phyloP scores from a whole-genome alignment of 1,284 basidiomycete species.

The Ceratobasidium sp. region DNA sequence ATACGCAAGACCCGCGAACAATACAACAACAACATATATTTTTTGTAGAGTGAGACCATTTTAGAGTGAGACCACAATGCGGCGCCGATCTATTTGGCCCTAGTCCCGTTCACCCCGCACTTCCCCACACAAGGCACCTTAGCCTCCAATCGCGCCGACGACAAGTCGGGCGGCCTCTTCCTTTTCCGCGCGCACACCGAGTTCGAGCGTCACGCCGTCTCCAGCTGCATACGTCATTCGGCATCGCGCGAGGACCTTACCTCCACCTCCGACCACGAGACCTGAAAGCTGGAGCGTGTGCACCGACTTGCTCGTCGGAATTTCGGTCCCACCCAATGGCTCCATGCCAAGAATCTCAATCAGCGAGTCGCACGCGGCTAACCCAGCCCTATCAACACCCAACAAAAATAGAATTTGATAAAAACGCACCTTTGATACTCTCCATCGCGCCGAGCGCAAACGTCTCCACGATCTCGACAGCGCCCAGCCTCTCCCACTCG shows the following conservation, averaged over 20 bases:
- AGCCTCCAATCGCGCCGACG: slow-evolving; percentile 83
- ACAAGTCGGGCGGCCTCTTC: slow-evolving; percentile 88
- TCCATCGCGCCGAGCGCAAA: slow-evolving; percentile 95
- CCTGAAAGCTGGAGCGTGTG: slow-evolving; percentile 96
- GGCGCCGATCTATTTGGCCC: slow-evolving; percentile 24
- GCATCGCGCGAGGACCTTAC: slow-evolving; percentile 92
- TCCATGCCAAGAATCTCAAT: slow-evolving; percentile 98
- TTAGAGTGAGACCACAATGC: neutral
- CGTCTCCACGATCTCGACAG: slow-evolving; percentile 83
- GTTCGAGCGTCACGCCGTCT: slow-evolving; percentile 94
- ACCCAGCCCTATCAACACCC: slow-evolving; percentile 47
- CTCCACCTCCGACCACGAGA: slow-evolving; percentile 87
- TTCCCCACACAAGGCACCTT: slow-evolving; percentile 1
- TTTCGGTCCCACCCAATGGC: slow-evolving; percentile 89
- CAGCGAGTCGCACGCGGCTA: slow-evolving; percentile 92
- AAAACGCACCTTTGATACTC: slow-evolving; percentile 84
- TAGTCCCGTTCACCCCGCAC: slow-evolving; percentile 24
- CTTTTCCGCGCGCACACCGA: slow-evolving; percentile 92
- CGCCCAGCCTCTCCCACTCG: slow-evolving; percentile 94
- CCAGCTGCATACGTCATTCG: slow-evolving; percentile 95
- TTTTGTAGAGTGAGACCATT: slow-evolving; percentile 7
- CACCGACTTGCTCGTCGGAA: slow-evolving; percentile 83
- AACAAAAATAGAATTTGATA: slow-evolving; percentile 20
- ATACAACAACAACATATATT: slow-evolving; percentile 1
- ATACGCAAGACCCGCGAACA: slow-evolving; percentile 19